phyloP scores from a whole-genome alignment of 129 eudicot genomes.

The Lactuca saligna region DNA sequence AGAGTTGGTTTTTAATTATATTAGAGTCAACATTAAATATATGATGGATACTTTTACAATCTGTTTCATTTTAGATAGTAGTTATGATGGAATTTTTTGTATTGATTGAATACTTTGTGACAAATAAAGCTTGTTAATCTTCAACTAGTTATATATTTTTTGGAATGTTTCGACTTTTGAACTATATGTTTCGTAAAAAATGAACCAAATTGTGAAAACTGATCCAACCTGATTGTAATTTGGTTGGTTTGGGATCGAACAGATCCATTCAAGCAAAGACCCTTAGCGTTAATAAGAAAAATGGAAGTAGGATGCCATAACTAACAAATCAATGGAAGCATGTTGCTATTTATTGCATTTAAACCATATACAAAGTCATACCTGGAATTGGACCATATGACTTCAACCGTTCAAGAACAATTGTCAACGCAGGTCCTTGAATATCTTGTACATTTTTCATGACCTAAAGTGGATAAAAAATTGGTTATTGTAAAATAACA shows the following conservation, averaged over 20 bases:
- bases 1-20: not conserved
- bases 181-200: too few relatives aligned
- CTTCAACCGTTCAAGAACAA: conserved; percentile 85
- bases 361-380: not conserved
- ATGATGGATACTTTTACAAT: not conserved
- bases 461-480: conserved; percentile 46
- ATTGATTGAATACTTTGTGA: not conserved
- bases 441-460: conserved; percentile 81
- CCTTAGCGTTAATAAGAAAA: too few relatives aligned
- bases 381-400: conserved; percentile 60
- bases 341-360: not conserved
- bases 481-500: not conserved
- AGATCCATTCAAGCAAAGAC: not conserved
- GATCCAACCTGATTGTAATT: too few relatives aligned
- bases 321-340: not conserved
- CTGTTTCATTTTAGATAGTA: too few relatives aligned
- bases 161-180: too few relatives aligned
- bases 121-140: not conserved
- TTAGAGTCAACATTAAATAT: not conserved
- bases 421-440: conserved; percentile 90
- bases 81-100: too few relatives aligned
- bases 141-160: too few relatives aligned
- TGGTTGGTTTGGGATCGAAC: not conserved
- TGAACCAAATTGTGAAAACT: not conserved
- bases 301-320: too few relatives aligned